Percentiles rank a stretch among this genome's conserved stretches.
Conservation (phyloP, 768 basidiomycete species). For the Rhodosporidiobolus odoratus region DNA sequence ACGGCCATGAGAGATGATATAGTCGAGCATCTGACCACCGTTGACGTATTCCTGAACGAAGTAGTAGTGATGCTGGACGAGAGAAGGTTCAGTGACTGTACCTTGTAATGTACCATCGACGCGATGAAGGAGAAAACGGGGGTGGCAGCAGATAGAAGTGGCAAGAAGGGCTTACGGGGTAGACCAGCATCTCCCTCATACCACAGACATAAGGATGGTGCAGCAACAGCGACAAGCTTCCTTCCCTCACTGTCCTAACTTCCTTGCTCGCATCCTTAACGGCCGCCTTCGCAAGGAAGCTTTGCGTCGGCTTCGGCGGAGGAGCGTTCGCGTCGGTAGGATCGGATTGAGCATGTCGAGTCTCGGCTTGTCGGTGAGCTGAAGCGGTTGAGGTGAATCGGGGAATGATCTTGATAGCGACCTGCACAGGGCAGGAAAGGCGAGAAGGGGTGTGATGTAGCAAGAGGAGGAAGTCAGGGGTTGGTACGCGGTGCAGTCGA, state of each 20-base stretch:
- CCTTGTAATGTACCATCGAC: too few species aligned
- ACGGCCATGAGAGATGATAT: slow-evolving; percentile 96
- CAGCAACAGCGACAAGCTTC: slow-evolving; percentile 85
- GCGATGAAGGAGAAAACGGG: neutral
- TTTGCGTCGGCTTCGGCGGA: slow-evolving; percentile 50
- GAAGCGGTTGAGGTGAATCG: slow-evolving; percentile 63
- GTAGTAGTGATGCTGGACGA: slow-evolving; percentile 76
- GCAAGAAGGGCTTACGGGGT: slow-evolving; percentile 52
- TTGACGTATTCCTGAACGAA: slow-evolving; percentile 99
- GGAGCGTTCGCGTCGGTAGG: slow-evolving; percentile 3
- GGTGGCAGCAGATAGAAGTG: neutral
- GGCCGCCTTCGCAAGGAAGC: slow-evolving; percentile 64
- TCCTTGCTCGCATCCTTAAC: slow-evolving; percentile 94
- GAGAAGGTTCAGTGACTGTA: neutral
- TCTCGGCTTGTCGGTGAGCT: slow-evolving; percentile 46
- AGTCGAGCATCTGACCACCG: slow-evolving; percentile 99
- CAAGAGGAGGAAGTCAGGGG: slow-evolving; percentile 15
- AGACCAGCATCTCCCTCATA: slow-evolving; percentile 97
- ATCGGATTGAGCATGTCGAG: neutral
- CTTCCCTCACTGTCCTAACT: slow-evolving; percentile 90
- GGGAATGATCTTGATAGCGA: slow-evolving; percentile 98
- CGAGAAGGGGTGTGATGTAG: slow-evolving; percentile 1
- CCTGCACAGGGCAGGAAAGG: slow-evolving; percentile 51
- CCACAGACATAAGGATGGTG: slow-evolving; percentile 99
- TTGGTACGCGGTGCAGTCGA: neutral